Conservation (phyloP, 805 yeast species). For the Ogataea angusta region DNA sequence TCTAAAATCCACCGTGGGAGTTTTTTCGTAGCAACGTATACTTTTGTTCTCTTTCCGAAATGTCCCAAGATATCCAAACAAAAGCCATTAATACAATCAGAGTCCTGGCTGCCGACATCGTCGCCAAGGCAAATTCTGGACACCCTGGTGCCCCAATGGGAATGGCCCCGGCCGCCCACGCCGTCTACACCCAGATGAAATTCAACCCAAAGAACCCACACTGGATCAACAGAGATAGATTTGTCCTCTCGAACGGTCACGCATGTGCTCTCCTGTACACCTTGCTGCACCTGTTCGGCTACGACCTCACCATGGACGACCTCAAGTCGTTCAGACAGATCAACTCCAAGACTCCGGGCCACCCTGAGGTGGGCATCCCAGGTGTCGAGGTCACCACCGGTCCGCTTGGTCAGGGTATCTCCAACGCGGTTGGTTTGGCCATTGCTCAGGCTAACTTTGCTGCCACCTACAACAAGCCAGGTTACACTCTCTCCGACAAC, state of each 20-base stretch:
- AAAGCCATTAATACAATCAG: conserved; percentile 86
- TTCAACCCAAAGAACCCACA: conserved; percentile 88
- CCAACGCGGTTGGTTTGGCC: conserved; percentile 95
- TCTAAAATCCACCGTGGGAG: background rate
- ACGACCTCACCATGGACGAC: conserved; percentile 76
- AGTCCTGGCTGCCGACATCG: conserved; percentile 82
- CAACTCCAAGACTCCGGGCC: conserved; percentile 93
- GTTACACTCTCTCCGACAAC: conserved; percentile 65
- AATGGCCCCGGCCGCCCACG: conserved; percentile 93
- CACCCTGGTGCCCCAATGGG: conserved; percentile 99
- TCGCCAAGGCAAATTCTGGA: conserved; percentile 87
- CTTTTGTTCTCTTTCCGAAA: conserved; percentile 11
- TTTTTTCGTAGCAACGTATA: conserved; percentile 9
- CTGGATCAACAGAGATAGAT: conserved; percentile 95
- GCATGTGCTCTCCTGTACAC: conserved; percentile 89
- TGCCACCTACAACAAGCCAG: conserved; percentile 91
- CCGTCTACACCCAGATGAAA: conserved; percentile 72
- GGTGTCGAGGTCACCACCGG: conserved; percentile 98
- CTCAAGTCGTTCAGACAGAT: conserved; percentile 87
- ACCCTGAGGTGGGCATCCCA: conserved; percentile 87
- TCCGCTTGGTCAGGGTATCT: conserved; percentile 97
- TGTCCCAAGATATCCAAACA: conserved; percentile 57
- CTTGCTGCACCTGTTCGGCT: conserved; percentile 82
- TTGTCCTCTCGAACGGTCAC: conserved; percentile 94
- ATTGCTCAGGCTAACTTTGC: conserved; percentile 90